These are phyloP conservation scores for Aegle marmelos DNA, from an alignment of 345 rosid species.

Conservation along the genomic window DNA sequence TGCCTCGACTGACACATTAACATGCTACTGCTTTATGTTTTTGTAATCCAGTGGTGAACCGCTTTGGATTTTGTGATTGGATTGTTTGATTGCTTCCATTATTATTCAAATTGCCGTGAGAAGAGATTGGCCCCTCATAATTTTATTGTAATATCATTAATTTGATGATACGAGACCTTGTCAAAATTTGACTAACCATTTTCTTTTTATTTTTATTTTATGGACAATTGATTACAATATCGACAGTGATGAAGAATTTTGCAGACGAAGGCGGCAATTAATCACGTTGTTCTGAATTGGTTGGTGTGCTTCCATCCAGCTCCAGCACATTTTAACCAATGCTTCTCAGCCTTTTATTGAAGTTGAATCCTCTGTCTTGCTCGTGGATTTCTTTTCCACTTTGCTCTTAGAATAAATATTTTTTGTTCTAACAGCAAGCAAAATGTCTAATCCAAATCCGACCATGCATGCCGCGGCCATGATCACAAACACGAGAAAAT, in stretches of 20 bases:
- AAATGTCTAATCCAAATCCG: conserved; percentile 68
- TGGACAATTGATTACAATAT: not conserved
- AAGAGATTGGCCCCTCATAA: too few species aligned
- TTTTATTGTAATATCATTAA: not conserved
- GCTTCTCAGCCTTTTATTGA: not conserved
- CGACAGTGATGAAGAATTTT: not conserved
- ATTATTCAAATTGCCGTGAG: too few species aligned
- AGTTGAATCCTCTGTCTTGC: not conserved
- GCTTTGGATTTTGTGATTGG: too few species aligned
- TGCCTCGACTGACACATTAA: too few species aligned
- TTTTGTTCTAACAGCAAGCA: conserved; percentile 60
- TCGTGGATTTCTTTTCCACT: not conserved
- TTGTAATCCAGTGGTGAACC: too few species aligned
- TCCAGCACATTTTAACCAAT: not conserved
- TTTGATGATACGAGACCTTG: not conserved
- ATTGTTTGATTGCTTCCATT: too few species aligned
- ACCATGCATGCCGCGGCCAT: conserved; percentile 64
- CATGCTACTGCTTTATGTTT: too few species aligned
- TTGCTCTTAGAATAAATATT: conserved; percentile 43
- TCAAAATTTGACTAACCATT: not conserved
- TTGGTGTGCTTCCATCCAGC: not conserved
- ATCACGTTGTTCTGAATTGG: not conserved
- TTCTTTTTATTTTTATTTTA: too few species aligned
- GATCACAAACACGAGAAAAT: conserved; percentile 63
- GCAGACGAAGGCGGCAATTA: not conserved